These are phyloP conservation scores for Selenicereus undatus DNA, from an alignment of 148 eudicot genomes.

Conservation along the genomic window DNA sequence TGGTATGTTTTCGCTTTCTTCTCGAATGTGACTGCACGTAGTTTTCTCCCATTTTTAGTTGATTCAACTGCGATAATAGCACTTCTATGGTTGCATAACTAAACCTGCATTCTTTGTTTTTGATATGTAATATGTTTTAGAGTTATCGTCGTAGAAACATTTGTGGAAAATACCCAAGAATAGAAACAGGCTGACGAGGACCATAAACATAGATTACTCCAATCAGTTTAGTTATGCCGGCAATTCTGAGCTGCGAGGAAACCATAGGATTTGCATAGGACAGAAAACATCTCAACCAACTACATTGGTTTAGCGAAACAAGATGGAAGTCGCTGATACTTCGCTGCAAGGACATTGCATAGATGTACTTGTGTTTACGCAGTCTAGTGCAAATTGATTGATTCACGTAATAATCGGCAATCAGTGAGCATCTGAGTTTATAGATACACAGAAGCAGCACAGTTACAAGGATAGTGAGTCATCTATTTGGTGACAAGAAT, in stretches of 20 bases:
- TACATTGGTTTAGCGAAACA: neutral
- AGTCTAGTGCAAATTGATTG: neutral
- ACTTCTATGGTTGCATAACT: neutral
- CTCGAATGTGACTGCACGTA: neutral
- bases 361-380: neutral
- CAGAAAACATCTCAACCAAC: neutral
- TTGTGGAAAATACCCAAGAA: neutral
- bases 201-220: neutral
- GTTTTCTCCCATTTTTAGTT: no score
- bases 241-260: neutral
- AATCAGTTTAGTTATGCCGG: neutral
- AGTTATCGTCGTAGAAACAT: no score
- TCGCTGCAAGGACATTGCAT: neutral
- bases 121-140: no score
- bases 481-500: no score
- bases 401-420: neutral
- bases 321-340: neutral
- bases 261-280: neutral
- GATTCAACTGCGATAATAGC: neutral
- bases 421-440: neutral
- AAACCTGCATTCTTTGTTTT: no score
- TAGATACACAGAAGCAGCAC: no score
- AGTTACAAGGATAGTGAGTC: no score
- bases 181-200: neutral
- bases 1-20: constrained; percentile 16